These are phyloP conservation scores for sweet orange (Citrus sinensis) DNA, from an alignment of 345 rosid genomes.

Conservation along the genomic window DVS_A1.0 CM039161.1:4995001-4995500, in stretches of 20 bases:
- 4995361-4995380: not conserved
- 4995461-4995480: not conserved
- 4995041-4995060: slow-evolving; percentile 85
- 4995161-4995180: slow-evolving; percentile 60
- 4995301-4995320: slow-evolving; percentile 42
- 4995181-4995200: slow-evolving; percentile 59
- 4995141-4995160: slow-evolving; percentile 35
- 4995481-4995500: not conserved
- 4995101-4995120: slow-evolving; percentile 40
- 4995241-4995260: slow-evolving; percentile 37
- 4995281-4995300: slow-evolving; percentile 67
- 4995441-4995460: not conserved
- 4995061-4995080: slow-evolving; percentile 78
- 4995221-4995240: slow-evolving; percentile 40
- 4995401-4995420: not conserved
- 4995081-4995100: slow-evolving; percentile 53
- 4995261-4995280: slow-evolving; percentile 10
- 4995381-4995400: not conserved
- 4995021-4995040: slow-evolving; percentile 58
- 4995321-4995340: not conserved
- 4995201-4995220: slow-evolving; percentile 62
- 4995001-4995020: slow-evolving; percentile 74
- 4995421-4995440: not conserved
- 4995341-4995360: not conserved
- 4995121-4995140: slow-evolving; percentile 42